A percentile compares a stretch with the other conserved stretches of the same genome.
Conservation (phyloP, 1,284 basidiomycete species). For the Fistulinella staudtii region DNA sequence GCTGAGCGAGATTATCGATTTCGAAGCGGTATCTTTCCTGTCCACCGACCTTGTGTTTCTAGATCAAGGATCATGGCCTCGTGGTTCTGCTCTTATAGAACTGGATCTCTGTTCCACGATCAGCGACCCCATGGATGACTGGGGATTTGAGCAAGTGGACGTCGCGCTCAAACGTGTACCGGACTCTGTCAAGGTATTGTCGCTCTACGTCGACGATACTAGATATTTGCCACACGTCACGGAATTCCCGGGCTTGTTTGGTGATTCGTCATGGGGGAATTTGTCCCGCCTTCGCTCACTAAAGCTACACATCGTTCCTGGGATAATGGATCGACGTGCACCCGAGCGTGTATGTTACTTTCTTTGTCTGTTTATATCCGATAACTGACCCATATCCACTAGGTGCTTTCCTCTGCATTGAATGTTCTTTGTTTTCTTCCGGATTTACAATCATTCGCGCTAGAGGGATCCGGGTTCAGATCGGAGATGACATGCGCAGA, state of each 20-base stretch:
- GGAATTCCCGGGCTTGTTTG: not conserved
- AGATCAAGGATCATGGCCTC: not conserved
- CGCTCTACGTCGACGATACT: not conserved
- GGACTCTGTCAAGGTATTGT: conserved; percentile 1
- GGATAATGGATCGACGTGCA: too few species aligned
- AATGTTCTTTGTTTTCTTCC: too few species aligned
- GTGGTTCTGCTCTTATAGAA: conserved; percentile 2
- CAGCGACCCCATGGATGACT: not conserved
- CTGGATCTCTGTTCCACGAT: not conserved
- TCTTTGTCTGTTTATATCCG: too few species aligned
- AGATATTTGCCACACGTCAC: too few species aligned
- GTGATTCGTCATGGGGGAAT: not conserved
- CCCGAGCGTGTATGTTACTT: too few species aligned
- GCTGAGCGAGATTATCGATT: conserved; percentile 2
- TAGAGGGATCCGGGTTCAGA: too few species aligned
- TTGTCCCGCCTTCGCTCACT: conserved; percentile 10
- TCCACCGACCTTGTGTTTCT: not conserved
- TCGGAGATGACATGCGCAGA: too few species aligned
- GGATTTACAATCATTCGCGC: not conserved
- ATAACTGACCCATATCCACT: too few species aligned
- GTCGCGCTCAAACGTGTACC: conserved; percentile 1
- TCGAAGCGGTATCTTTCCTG: conserved; percentile 1
- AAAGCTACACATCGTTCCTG: too few species aligned
- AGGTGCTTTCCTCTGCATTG: too few species aligned
- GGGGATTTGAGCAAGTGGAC: not conserved